A percentile compares a stretch with the other conserved stretches of the same genome.
Conservation (phyloP, 2,329 filamentous ascomycete species). For the Claviceps paspali region DNA sequence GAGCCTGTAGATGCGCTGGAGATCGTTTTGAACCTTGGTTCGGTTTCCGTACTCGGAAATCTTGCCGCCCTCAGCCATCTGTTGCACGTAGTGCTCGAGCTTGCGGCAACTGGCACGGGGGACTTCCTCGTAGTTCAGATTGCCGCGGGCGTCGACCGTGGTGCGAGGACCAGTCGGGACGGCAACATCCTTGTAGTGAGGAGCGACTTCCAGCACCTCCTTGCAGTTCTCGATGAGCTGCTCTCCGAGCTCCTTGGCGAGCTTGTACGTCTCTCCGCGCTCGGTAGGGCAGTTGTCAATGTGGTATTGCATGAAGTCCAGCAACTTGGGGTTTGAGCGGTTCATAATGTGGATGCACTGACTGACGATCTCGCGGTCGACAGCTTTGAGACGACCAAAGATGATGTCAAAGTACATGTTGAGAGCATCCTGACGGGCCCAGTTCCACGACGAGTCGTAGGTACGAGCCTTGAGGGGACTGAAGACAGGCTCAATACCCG, state of each 20-base stretch:
- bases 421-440: conserved; percentile 92
- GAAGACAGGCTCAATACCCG: conserved; percentile 89
- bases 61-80: conserved; percentile 97
- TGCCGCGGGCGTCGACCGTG: conserved; percentile 81
- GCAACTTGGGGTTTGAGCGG: conserved; percentile 83
- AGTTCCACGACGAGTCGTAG: conserved; percentile 99
- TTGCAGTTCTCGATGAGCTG: conserved; percentile 96
- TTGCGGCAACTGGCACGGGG: conserved; percentile 83
- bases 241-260: conserved; percentile 87
- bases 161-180: conserved; percentile 85
- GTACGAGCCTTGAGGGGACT: conserved; percentile 85
- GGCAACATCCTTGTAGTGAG: conserved; percentile 91
- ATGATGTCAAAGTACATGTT: conserved; percentile 99
- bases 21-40: conserved; percentile 92
- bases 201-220: conserved; percentile 69
- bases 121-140: conserved; percentile 80
- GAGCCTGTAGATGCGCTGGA: conserved; percentile 91
- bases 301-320: conserved; percentile 99
- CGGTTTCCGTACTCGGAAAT: conserved; percentile 98
- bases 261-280: conserved; percentile 89
- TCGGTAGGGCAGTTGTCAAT: conserved; percentile 98
- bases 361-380: conserved; percentile 96
- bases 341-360: conserved; percentile 99
- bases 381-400: conserved; percentile 80
- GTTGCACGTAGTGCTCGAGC: conserved; percentile 93